These are phyloP conservation scores for Phoma sp. DNA, from an alignment of 2,329 filamentous ascomycete species.

Conservation along the genomic window DNA sequence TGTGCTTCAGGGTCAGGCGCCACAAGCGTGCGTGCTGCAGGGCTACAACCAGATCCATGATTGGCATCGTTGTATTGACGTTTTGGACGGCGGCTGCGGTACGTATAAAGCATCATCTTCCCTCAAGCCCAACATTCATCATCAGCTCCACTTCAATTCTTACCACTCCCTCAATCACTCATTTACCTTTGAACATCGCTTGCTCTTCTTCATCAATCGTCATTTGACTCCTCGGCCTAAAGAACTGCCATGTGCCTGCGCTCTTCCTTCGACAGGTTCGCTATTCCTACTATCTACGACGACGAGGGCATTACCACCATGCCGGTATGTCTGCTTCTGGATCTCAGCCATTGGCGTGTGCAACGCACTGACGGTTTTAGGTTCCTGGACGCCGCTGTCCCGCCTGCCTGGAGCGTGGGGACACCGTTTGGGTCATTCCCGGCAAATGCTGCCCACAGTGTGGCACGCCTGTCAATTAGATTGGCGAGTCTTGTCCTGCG, in stretches of 20 bases:
- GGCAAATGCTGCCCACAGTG: slow-evolving; percentile 49
- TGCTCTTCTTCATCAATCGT: neutral
- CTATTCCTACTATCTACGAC: slow-evolving; percentile 37
- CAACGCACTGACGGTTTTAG: slow-evolving; percentile 24
- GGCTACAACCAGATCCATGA: slow-evolving; percentile 4
- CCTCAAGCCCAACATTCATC: slow-evolving; percentile 2
- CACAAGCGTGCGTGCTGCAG: slow-evolving; percentile 28
- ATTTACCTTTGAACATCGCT: neutral
- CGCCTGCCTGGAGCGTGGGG: slow-evolving; percentile 47
- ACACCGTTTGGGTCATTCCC: slow-evolving; percentile 50
- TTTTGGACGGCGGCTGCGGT: slow-evolving; percentile 3
- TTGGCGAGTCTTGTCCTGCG: neutral
- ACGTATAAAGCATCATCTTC: slow-evolving; percentile 10
- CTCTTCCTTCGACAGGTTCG: slow-evolving; percentile 30
- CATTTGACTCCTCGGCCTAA: neutral
- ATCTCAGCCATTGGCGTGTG: neutral
- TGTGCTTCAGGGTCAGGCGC: slow-evolving; percentile 20
- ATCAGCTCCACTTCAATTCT: neutral
- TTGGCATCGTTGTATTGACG: neutral
- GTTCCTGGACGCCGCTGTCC: slow-evolving; percentile 50
- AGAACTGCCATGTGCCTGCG: slow-evolving; percentile 35
- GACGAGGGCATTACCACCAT: slow-evolving; percentile 41
- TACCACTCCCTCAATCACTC: slow-evolving; percentile 1
- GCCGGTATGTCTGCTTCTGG: slow-evolving; percentile 36
- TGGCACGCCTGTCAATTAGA: slow-evolving; percentile 48